phyloP scores from a whole-genome alignment of 768 basidiomycete genomes.

The Phaeolepiota aurea region DNA sequence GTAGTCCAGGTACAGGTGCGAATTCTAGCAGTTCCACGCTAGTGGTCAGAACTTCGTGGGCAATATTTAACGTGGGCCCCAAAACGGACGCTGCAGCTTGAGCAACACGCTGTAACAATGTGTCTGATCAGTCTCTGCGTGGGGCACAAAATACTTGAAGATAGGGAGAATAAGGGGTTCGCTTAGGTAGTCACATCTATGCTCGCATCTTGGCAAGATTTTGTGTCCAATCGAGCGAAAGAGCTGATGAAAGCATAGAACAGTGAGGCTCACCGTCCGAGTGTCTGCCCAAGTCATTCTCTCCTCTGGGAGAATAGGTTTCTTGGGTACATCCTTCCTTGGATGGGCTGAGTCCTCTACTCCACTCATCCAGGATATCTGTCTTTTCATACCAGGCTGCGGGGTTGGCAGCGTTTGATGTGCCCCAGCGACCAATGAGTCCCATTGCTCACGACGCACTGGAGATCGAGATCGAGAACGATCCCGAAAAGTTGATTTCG shows the following conservation, averaged over 20 bases:
- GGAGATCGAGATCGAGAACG: background rate
- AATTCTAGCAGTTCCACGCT: constrained; percentile 35
- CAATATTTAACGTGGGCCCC: constrained; percentile 28
- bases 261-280: background rate
- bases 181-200: too few species aligned
- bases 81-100: constrained; percentile 30
- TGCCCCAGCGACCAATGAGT: too few species aligned
- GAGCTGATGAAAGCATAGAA: background rate
- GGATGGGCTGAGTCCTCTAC: background rate
- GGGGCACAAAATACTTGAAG: background rate
- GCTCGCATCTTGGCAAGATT: too few species aligned
- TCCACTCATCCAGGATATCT: background rate
- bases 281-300: background rate
- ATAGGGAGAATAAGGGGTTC: background rate
- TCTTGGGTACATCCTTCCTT: too few species aligned
- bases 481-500: background rate
- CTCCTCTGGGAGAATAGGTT: background rate
- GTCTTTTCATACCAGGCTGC: background rate
- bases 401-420: too few species aligned
- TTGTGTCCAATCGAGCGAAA: background rate
- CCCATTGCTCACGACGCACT: too few species aligned
- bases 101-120: constrained; percentile 21
- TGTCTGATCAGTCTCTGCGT: background rate
- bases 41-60: constrained; percentile 35
- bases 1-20: constrained; percentile 49